Evolutionary conservation across 345 rosid genomes (phyloP).

Genomic region (Hibiscus mutabilis): DNA sequence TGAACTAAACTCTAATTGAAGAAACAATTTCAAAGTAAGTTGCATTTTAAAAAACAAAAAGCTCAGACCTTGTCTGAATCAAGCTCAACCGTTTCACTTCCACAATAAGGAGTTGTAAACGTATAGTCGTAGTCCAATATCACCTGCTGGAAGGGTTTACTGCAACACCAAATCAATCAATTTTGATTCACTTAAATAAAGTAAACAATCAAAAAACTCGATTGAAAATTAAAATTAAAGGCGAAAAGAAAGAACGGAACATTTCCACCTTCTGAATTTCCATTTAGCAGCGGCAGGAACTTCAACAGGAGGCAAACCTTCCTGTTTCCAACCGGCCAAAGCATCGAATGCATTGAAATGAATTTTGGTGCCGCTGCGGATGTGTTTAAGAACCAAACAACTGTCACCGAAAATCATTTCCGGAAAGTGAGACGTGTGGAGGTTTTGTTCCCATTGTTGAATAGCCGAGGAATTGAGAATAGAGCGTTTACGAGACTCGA

Average conservation of each 20-base stretch:
- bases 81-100: constrained; percentile 57
- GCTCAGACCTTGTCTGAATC: constrained; percentile 36
- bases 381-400: constrained; percentile 55
- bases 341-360: constrained; percentile 95
- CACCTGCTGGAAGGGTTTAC: constrained; percentile 89
- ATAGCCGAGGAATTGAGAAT: constrained; percentile 70
- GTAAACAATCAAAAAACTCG: neutral
- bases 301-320: constrained; percentile 90
- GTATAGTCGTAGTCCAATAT: constrained; percentile 96
- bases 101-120: constrained; percentile 85
- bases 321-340: constrained; percentile 80
- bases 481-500: constrained; percentile 63
- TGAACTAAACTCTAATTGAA: neutral
- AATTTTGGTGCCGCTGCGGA: constrained; percentile 48
- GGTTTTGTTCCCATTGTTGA: constrained; percentile 70
- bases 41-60: neutral
- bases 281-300: constrained; percentile 95
- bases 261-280: constrained; percentile 78
- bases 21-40: neutral
- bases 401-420: constrained; percentile 97
- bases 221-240: neutral
- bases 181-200: no score
- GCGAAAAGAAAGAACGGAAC: neutral
- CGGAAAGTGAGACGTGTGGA: constrained; percentile 76
- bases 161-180: constrained; percentile 24